Conservation (phyloP, 768 basidiomycete genomes). For the Pleurotus pulmonarius region DNA sequence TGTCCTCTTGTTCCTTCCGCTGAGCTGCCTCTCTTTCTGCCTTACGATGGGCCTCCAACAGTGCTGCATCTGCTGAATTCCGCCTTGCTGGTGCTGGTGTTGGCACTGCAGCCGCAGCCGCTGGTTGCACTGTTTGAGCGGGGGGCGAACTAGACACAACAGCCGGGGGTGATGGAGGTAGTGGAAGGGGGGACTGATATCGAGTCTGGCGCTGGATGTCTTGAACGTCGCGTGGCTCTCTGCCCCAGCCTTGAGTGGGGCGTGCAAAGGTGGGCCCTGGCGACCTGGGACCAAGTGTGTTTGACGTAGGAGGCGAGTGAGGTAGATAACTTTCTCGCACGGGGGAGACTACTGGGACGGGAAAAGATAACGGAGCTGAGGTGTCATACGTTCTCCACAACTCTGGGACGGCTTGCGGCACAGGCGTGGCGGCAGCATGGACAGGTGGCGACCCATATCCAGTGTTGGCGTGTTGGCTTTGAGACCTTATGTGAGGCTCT, state of each 20-base stretch:
- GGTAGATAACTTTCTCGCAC: constrained; percentile 7
- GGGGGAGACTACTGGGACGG: constrained; percentile 10
- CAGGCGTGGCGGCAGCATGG: neutral
- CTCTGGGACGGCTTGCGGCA: neutral
- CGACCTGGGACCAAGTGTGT: neutral
- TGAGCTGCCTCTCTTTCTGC: constrained; percentile 35
- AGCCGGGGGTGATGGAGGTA: constrained; percentile 29
- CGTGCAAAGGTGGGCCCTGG: constrained; percentile 15
- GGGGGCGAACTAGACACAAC: too few species aligned
- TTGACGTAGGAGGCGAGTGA: constrained; percentile 1
- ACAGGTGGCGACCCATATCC: constrained; percentile 1
- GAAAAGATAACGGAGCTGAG: constrained; percentile 5
- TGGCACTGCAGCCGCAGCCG: constrained; percentile 14
- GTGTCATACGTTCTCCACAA: neutral
- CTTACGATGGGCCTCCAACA: constrained; percentile 27
- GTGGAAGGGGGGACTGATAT: constrained; percentile 52
- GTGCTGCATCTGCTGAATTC: constrained; percentile 27
- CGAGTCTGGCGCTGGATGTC: constrained; percentile 43
- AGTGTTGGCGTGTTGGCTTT: neutral
- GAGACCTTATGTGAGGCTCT: constrained; percentile 3
- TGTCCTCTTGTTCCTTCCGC: constrained; percentile 35
- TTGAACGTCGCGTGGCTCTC: constrained; percentile 20
- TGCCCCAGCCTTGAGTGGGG: constrained; percentile 4
- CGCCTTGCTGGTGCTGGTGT: constrained; percentile 16
- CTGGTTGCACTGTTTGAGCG: too few species aligned